Evolutionary conservation across 2,329 filamentous ascomycete genomes (phyloP), one percentile per base, ranked within the genome.

Genomic region (Arthrinium phaeospermum): DNA sequence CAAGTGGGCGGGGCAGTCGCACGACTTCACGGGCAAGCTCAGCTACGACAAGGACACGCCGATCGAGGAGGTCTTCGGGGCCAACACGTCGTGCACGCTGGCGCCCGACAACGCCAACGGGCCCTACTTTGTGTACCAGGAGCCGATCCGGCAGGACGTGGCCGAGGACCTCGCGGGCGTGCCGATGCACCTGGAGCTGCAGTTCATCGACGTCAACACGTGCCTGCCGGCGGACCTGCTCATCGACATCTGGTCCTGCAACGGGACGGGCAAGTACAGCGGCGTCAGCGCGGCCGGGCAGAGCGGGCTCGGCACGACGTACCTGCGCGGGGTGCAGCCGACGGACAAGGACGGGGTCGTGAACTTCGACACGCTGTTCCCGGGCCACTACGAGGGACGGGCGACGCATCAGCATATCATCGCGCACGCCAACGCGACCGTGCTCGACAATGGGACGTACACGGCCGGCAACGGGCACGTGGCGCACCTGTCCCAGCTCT

Each of bases 261-360:
- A 86, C 74, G 81, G 83, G 51, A 86, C 83, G 0, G 85, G 85
- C 57, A 79, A 81, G 24, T 87, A 86, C 79, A 84, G 81, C 69
- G 79, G 80, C 41, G 79, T 82, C 67, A 76, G 72, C 68, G 75
- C 75, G 19, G 71, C 72, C 2, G 75, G 78, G 73, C 71, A 82
- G 77, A 76, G 76, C 70, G 83, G 82, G 1, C 74, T 83, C 69
- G 79, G 81, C n/a, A 81, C 81, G 1, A 86, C 84, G 19, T 88
- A 82, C 78, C 81, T 88, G 6, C 85, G 86, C 3, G 86, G 86
- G 45, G 82, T 87, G 61, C 84, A 86, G 76, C 77, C 80, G 16
- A 84, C 85, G 0, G 82, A 88, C 73, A 73, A 77, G 1, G 84
- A 87, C 61, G 86, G 87, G 51, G 83, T 88, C 16, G 85, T 84